These are phyloP conservation scores for Microsporum audouinii DNA, from an alignment of 2,329 filamentous ascomycete species.

Conservation along the genomic window DNA sequence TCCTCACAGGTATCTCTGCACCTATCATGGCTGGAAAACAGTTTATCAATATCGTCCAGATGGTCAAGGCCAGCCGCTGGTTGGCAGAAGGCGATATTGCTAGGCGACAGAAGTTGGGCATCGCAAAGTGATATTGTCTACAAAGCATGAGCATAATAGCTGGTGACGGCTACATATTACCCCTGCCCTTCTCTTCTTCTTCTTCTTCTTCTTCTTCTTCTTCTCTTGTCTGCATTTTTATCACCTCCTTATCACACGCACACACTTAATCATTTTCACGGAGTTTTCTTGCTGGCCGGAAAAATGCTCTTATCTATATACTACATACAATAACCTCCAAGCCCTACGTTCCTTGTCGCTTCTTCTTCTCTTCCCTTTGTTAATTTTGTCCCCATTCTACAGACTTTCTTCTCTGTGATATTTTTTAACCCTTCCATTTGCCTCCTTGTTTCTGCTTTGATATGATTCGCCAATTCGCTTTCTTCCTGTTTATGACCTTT, in stretches of 20 bases:
- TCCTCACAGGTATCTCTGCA: constrained; percentile 66
- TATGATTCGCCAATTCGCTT: not conserved
- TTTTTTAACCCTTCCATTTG: not conserved
- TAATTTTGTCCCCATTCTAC: not conserved
- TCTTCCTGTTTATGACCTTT: not conserved
- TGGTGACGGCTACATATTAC: not conserved
- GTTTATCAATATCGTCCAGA: constrained; percentile 83
- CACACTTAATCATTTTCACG: not conserved
- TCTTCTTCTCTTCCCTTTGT: not conserved
- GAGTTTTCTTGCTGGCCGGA: not conserved
- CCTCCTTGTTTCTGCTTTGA: not conserved
- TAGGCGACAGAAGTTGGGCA: constrained; percentile 44
- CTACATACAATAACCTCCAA: not conserved
- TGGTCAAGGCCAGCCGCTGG: constrained; percentile 85
- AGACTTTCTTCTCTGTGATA: not conserved
- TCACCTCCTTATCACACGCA: not conserved
- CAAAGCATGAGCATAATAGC: not conserved
- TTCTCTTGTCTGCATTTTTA: not conserved
- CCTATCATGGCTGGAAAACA: constrained; percentile 90
- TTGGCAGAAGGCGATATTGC: constrained; percentile 81
- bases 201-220: not conserved
- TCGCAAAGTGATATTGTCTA: constrained; percentile 8
- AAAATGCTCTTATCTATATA: not conserved
- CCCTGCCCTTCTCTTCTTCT: not conserved
- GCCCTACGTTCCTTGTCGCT: not conserved